Base-by-base conservation (phyloP, 1,284 basidiomycete genomes). In the Takashimella tepidaria region DNA sequence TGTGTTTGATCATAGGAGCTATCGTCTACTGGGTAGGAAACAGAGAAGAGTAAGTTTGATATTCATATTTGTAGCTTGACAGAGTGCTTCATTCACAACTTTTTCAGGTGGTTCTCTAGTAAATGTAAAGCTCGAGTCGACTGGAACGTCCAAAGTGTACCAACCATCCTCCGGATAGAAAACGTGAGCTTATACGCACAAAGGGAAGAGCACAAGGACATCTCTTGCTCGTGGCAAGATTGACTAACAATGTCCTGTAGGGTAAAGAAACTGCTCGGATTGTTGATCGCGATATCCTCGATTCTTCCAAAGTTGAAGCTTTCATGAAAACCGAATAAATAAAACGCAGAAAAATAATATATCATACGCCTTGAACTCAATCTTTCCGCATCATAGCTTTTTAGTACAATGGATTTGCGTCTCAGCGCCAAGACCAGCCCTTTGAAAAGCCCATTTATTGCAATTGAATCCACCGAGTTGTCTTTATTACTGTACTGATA, bases 21-120 rank as follows among this genome's bases (percentile, higher is more conserved):
- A 72, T 84, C 45, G 79, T 92, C 49, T 79, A 87, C 50, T 89
- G 87, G 69, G 86, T 89, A 51, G 89, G 89, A 5, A 80, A 84
- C 61, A 79, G 74, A 60, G 54, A 79, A 51, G 82, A 84, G 88
- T 89, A 65, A 72, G 84, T 79, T 16, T 2, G 12, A 5, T 12
- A 25, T 27, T 19, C 25, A 20, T 41, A 25, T 45, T 27, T 46
- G 3, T 41, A 26, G 23, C 4, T 16, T 6, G 12, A 10, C n/a
- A 10, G 4, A 41, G 20, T 43, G 20, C 19, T 24, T 40, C 20
- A 3, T 5, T 2, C 40, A 20, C 25, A 31, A n/a, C n/a, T n/a
- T n/a, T n/a, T n/a, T n/a, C 51, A 89, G 87, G 65, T 89, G 88
- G 87, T 87, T 82, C 69, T 69, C 77, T 2, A 73, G 79, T 5